phyloP scores from a whole-genome alignment of 805 yeast species.

The Martiniozyma abietophila region DNA sequence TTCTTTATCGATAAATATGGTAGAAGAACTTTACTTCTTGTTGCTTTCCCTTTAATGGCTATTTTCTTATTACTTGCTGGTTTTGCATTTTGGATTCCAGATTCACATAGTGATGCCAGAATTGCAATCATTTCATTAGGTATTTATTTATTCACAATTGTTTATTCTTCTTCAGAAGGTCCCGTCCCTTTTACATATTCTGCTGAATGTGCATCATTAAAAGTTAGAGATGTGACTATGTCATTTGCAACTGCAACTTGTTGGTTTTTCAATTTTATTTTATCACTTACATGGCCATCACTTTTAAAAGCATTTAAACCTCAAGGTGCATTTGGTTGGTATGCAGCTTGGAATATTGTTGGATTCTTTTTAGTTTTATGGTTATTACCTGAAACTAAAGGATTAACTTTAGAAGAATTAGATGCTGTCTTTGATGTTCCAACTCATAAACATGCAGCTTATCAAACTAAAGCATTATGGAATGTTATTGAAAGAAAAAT shows the following conservation, averaged over 20 bases:
- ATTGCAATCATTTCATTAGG: slow-evolving; percentile 29
- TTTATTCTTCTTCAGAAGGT: slow-evolving; percentile 80
- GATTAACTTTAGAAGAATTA: slow-evolving; percentile 73
- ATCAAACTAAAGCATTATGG: slow-evolving; percentile 31
- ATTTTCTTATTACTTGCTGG: slow-evolving; percentile 52
- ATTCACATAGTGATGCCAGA: slow-evolving; percentile 19
- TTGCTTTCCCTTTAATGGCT: slow-evolving; percentile 41
- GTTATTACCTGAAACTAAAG: slow-evolving; percentile 81
- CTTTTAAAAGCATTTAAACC: slow-evolving; percentile 55
- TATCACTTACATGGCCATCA: slow-evolving; percentile 67
- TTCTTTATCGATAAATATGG: slow-evolving; percentile 52
- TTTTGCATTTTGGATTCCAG: slow-evolving; percentile 31
- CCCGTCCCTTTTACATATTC: slow-evolving; percentile 63
- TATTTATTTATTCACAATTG: slow-evolving; percentile 54
- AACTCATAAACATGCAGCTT: slow-evolving; percentile 41
- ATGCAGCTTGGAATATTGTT: slow-evolving; percentile 42
- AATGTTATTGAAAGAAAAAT: slow-evolving; percentile 38
- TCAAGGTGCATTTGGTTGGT: slow-evolving; percentile 73
- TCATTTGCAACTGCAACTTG: slow-evolving; percentile 68
- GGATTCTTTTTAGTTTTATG: slow-evolving; percentile 65
- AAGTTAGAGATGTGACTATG: slow-evolving; percentile 64
- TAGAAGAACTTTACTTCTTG: slow-evolving; percentile 38
- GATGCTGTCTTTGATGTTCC: slow-evolving; percentile 41
- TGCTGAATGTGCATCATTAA: slow-evolving; percentile 58
- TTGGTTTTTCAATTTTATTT: slow-evolving; percentile 69